Conservation (phyloP, 768 basidiomycete genomes). For the Hydnum rufescens region DNA sequence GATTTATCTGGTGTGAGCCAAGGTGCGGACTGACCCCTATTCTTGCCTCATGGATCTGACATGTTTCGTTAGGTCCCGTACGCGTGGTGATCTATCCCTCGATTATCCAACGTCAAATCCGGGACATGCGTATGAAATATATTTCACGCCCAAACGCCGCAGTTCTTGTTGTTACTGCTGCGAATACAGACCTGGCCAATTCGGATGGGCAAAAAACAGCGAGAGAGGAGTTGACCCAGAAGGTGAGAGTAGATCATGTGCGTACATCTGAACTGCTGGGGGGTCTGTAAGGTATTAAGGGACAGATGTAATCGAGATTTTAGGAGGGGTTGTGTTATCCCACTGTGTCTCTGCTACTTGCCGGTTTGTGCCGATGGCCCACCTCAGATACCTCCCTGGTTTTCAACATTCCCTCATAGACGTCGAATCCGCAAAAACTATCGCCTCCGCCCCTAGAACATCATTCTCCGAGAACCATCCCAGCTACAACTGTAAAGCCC, state of each 20-base stretch:
- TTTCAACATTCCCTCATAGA: conserved; percentile 24
- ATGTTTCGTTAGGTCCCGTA: conserved; percentile 35
- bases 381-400: background rate
- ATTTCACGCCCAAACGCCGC: conserved; percentile 87
- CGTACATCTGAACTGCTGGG: background rate
- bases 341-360: conserved; percentile 88
- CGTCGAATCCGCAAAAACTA: conserved; percentile 77
- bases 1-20: conserved; percentile 92
- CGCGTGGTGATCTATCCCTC: conserved; percentile 88
- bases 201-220: conserved; percentile 95
- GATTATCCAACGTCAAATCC: conserved; percentile 94
- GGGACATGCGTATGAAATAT: conserved; percentile 88
- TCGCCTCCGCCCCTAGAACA: conserved; percentile 68
- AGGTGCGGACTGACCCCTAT: conserved; percentile 15
- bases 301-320: conserved; percentile 96
- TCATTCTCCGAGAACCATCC: conserved; percentile 88
- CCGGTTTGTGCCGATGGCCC: conserved; percentile 44
- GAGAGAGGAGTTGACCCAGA: conserved; percentile 93
- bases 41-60: too few relatives aligned
- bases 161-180: conserved; percentile 87
- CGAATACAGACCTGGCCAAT: conserved; percentile 94
- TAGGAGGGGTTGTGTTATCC: conserved; percentile 92
- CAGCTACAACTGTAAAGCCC: conserved; percentile 82
- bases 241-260: conserved; percentile 22
- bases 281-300: conserved; percentile 70